Conservation (phyloP, 2,329 filamentous ascomycete genomes). For the Fusarium sp. region DNA sequence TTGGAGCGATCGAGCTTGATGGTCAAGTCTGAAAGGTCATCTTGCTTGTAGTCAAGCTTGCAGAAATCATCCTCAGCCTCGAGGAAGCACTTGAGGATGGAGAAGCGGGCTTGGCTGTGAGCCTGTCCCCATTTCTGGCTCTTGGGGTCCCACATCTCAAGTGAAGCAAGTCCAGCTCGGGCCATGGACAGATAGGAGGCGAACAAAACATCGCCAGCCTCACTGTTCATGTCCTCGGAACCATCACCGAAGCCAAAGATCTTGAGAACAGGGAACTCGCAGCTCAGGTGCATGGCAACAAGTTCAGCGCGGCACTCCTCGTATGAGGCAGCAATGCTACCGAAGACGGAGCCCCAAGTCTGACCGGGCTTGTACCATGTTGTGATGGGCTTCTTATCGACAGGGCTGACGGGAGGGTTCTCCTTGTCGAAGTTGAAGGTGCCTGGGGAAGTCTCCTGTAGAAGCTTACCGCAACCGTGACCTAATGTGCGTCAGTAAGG, state of each 20-base stretch:
- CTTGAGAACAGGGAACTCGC: constrained; percentile 87
- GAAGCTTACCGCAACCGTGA: constrained; percentile 92
- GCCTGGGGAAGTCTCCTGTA: constrained; percentile 87
- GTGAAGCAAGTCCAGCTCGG: constrained; percentile 84
- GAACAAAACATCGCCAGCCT: constrained; percentile 89
- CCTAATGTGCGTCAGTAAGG: constrained; percentile 57
- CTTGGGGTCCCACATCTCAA: constrained; percentile 97
- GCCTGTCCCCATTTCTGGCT: constrained; percentile 91
- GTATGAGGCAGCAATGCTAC: constrained; percentile 86
- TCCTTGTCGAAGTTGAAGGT: constrained; percentile 88
- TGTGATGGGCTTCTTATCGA: constrained; percentile 78
- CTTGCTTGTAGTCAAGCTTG: constrained; percentile 77
- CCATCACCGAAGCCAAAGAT: constrained; percentile 94
- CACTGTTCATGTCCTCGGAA: constrained; percentile 74
- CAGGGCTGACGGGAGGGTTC: constrained; percentile 83
- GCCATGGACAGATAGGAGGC: constrained; percentile 94
- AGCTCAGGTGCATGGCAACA: constrained; percentile 90
- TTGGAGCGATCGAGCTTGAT: constrained; percentile 87
- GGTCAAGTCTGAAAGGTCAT: constrained; percentile 82
- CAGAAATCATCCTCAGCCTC: constrained; percentile 89
- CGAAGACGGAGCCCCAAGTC: constrained; percentile 95
- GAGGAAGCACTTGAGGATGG: constrained; percentile 86
- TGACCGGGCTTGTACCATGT: constrained; percentile 96
- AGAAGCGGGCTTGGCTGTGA: constrained; percentile 92
- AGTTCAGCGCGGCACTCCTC: constrained; percentile 96